These are phyloP conservation scores for Eremochloa ophiuroides DNA, from an alignment of 176 grass and related monocot species.

Conservation along the genomic window DNA sequence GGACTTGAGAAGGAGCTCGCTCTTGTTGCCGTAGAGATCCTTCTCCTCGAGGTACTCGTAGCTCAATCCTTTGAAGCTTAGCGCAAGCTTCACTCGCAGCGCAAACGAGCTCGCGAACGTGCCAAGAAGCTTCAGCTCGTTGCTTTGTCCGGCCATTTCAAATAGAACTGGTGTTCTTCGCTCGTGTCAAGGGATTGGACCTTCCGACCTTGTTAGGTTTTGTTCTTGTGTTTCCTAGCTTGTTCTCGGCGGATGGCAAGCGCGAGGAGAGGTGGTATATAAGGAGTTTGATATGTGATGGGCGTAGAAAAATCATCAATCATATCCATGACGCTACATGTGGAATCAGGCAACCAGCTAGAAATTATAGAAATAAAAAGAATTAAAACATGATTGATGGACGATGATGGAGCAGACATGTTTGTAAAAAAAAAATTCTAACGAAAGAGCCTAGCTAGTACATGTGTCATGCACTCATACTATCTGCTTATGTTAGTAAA, in stretches of 20 bases:
- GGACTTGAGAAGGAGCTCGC: conserved; percentile 6
- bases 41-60: conserved; percentile 37
- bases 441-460: too few species aligned
- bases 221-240: not conserved
- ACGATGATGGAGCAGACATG: not conserved
- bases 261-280: not conserved
- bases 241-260: not conserved
- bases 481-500: too few species aligned
- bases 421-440: not conserved
- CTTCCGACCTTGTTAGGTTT: too few species aligned
- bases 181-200: not conserved
- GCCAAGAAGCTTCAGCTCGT: conserved; percentile 34
- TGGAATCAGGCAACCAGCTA: not conserved
- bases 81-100: conserved; percentile 11
- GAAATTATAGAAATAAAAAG: not conserved
- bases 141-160: not conserved
- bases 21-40: not conserved
- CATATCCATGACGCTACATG: not conserved
- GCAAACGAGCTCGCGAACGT: not conserved
- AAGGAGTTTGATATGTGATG: not conserved
- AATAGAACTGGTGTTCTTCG: not conserved
- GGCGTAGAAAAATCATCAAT: not conserved
- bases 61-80: conserved; percentile 28
- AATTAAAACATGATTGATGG: not conserved
- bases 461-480: too few species aligned